phyloP scores from a whole-genome alignment of 352 stramenopile genomes.

The Peronospora farinosa region DNA sequence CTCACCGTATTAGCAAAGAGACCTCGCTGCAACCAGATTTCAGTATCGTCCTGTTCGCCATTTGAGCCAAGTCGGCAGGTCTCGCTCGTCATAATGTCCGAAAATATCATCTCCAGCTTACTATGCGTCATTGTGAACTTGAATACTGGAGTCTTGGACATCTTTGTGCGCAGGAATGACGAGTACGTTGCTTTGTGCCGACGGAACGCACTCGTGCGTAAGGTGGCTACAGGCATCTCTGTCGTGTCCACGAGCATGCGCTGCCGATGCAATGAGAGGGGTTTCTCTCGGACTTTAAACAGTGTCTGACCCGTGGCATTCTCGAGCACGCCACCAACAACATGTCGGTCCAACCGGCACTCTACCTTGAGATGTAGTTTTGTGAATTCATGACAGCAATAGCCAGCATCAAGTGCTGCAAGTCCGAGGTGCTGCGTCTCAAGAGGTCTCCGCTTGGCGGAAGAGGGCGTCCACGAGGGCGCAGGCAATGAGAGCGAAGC shows the following conservation, averaged over 20 bases:
- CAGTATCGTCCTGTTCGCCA: slow-evolving; percentile 23
- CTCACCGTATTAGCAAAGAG: slow-evolving; percentile 7
- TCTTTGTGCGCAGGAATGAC: slow-evolving; percentile 15
- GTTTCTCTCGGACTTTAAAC: slow-evolving; percentile 27
- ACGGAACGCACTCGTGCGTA: slow-evolving; percentile 30
- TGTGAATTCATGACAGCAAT: slow-evolving; percentile 31
- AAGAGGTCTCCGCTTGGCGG: slow-evolving; percentile 19
- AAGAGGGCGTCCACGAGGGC: slow-evolving; percentile 3
- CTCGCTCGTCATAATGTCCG: slow-evolving; percentile 32
- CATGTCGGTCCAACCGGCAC: slow-evolving; percentile 23
- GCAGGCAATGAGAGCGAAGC: slow-evolving; percentile 11
- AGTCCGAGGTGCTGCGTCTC: slow-evolving; percentile 30
- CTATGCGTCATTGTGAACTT: slow-evolving; percentile 24
- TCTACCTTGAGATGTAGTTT: slow-evolving; percentile 29
- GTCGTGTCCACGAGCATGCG: slow-evolving; percentile 26
- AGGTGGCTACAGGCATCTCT: slow-evolving; percentile 27
- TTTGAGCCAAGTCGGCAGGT: slow-evolving; percentile 25
- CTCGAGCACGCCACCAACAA: slow-evolving; percentile 22
- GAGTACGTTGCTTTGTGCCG: slow-evolving; percentile 28
- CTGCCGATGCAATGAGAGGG: slow-evolving; percentile 33
- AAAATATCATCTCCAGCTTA: slow-evolving; percentile 30
- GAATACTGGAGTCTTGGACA: slow-evolving; percentile 24
- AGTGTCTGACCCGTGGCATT: slow-evolving; percentile 29
- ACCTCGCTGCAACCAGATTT: slow-evolving; percentile 35
- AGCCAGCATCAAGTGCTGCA: slow-evolving; percentile 29